phyloP scores from a whole-genome alignment of 2,329 filamentous ascomycete species.

The Claviceps spartinae region DNA sequence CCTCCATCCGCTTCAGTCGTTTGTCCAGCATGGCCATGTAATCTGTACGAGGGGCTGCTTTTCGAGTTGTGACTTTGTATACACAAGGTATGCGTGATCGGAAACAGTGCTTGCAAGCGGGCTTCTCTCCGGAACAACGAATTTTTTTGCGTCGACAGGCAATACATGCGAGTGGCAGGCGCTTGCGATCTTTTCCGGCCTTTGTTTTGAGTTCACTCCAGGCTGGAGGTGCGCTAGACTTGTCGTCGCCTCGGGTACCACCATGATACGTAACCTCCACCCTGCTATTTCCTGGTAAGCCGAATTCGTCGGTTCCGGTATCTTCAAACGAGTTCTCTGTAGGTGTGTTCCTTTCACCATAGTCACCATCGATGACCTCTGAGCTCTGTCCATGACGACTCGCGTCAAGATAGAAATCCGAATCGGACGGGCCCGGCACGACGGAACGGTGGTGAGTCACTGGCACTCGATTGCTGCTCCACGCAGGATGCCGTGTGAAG shows the following conservation, averaged over 20 bases:
- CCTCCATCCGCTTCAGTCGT: slow-evolving; percentile 90
- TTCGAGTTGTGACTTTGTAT: slow-evolving; percentile 91
- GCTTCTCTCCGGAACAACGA: slow-evolving; percentile 92
- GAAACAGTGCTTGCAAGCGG: slow-evolving; percentile 90
- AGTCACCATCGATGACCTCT: slow-evolving; percentile 32
- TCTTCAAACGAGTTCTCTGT: slow-evolving; percentile 38
- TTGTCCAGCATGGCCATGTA: slow-evolving; percentile 99
- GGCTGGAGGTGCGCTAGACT: slow-evolving; percentile 44
- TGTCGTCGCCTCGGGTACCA: slow-evolving; percentile 42
- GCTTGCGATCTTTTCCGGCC: slow-evolving; percentile 89
- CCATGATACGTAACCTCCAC: slow-evolving; percentile 41
- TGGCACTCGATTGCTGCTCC: slow-evolving; percentile 8
- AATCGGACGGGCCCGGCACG: slow-evolving; percentile 9
- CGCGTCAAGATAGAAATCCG: slow-evolving; percentile 12
- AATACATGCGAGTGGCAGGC: slow-evolving; percentile 85
- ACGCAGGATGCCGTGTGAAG: slow-evolving; percentile 20
- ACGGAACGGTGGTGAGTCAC: slow-evolving; percentile 8
- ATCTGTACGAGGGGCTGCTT: slow-evolving; percentile 86
- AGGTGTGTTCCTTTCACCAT: slow-evolving; percentile 28
- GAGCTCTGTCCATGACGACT: slow-evolving; percentile 16
- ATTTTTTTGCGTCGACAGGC: slow-evolving; percentile 96
- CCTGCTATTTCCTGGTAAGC: slow-evolving; percentile 30
- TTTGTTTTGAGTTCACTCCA: slow-evolving; percentile 83
- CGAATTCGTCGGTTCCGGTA: slow-evolving; percentile 44
- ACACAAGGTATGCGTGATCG: slow-evolving; percentile 89